Evolutionary conservation across 2,329 filamentous ascomycete species (phyloP), one percentile per base, ranked within the genome.

Genomic region (Trichoderma koningii): DNA sequence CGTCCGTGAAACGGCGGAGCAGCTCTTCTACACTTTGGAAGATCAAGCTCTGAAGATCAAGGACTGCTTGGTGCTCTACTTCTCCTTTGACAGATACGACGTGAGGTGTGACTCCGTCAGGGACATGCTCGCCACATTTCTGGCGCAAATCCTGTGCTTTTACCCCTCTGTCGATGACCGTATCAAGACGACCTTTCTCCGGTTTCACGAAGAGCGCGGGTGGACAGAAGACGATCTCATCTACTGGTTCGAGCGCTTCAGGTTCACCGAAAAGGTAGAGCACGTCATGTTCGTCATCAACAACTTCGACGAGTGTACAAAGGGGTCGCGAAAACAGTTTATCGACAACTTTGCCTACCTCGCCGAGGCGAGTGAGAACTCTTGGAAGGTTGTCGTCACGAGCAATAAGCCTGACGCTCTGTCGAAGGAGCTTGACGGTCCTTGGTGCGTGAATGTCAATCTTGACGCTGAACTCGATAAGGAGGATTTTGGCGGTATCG

Each of bases 281-380:
- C 51, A 66, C n/a, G 64, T 65, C 56, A 67, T 67, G 63, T 61
- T 66, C 34, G 66, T 67, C 3, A 65, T 67, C 14, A 65, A 67
- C 19, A 42, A 67, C 9, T 67, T 67, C 45, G 66, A 67, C 38
- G 66, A 67, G 23, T 67, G 66, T 34, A 65, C 66, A 6, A 65
- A 67, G 52, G 66, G 63, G 14, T 67, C 66, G 23, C 66, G 48
- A 7, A 67, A 67, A 30, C 44, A 62, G 26, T 66, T 67, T 26
- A 41, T 67, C 28, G 63, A 67, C 14, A 66, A 63, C 45, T 63
- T 67, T n/a, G 47, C 34, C 41, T 55, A 65, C n/a, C 38, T 65
- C 23, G 62, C 63, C 15, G 55, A 57, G 4, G 55, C 63, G 6
- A 65, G 63, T 17, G 66, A 67, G 59, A 48, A 42, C 15, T 44